Conservation (phyloP, 2,329 filamentous ascomycete species). For the Pseudogymnoascus sp. region DNA sequence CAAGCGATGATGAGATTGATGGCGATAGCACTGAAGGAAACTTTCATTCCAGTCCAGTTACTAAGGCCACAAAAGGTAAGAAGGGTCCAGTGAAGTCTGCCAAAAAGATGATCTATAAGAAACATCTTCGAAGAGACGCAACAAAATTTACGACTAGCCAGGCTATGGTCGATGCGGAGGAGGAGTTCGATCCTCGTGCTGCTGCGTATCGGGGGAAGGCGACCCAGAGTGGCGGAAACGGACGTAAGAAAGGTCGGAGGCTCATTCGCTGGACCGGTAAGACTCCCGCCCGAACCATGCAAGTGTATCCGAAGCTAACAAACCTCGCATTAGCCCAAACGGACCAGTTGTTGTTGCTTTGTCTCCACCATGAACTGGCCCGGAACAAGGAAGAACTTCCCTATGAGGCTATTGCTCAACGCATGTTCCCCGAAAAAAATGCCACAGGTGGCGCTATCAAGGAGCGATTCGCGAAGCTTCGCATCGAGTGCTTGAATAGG, state of each 20-base stretch:
- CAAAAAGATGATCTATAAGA: conserved; percentile 14
- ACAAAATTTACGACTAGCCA: conserved; percentile 13
- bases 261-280: conserved; percentile 16
- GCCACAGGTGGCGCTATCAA: conserved; percentile 35
- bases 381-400: conserved; percentile 33
- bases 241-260: conserved; percentile 13
- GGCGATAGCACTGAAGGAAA: neutral
- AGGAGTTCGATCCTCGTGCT: conserved; percentile 15
- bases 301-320: neutral
- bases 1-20: neutral
- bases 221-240: conserved; percentile 12
- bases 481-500: conserved; percentile 32
- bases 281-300: neutral
- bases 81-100: neutral
- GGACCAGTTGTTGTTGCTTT: conserved; percentile 13
- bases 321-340: neutral
- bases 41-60: neutral
- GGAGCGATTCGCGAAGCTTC: conserved; percentile 36
- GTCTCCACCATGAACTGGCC: conserved; percentile 17
- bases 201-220: conserved; percentile 4
- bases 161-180: conserved; percentile 19
- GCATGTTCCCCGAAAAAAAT: conserved; percentile 34
- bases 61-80: neutral
- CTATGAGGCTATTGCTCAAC: conserved; percentile 38
- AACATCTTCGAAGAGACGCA: conserved; percentile 5